A percentile compares a stretch with the other conserved stretches of the same genome.
Conservation (phyloP, 148 eudicot genomes). For the Diospyros kaki region DNA sequence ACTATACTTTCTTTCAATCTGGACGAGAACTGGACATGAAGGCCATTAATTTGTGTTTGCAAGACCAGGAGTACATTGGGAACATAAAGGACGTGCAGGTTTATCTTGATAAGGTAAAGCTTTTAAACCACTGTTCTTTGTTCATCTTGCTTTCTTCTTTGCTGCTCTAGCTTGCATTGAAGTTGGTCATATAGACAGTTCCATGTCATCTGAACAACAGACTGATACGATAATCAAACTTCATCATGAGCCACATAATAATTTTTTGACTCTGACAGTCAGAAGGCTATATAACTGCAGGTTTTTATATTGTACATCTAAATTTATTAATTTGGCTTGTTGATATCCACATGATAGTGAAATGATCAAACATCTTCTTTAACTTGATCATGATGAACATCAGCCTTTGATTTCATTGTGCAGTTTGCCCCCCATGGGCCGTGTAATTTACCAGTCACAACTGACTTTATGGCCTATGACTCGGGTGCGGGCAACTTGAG, state of each 20-base stretch:
- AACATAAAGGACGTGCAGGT: slow-evolving; percentile 25
- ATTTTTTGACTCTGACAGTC: too few species aligned
- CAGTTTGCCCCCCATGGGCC: not conserved
- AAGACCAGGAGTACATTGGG: slow-evolving; percentile 20
- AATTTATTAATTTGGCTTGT: not conserved
- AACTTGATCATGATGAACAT: too few species aligned
- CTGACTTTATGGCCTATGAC: not conserved
- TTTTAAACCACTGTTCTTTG: not conserved
- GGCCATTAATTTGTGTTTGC: not conserved
- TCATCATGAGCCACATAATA: too few species aligned
- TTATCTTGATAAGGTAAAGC: slow-evolving; percentile 30
- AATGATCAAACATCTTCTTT: too few species aligned
- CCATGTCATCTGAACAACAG: not conserved
- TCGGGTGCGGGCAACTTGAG: not conserved
- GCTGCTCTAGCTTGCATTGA: not conserved
- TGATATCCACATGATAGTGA: not conserved
- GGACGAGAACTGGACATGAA: slow-evolving; percentile 6
- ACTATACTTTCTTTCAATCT: slow-evolving; percentile 1
- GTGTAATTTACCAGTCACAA: not conserved
- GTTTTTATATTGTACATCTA: too few species aligned
- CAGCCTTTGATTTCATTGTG: not conserved
- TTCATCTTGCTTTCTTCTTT: not conserved
- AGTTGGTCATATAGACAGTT: not conserved
- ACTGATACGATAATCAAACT: too few species aligned
- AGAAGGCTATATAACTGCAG: too few species aligned